Conservation (phyloP, 1,284 basidiomycete species). For the Tilletia horrida region DNA sequence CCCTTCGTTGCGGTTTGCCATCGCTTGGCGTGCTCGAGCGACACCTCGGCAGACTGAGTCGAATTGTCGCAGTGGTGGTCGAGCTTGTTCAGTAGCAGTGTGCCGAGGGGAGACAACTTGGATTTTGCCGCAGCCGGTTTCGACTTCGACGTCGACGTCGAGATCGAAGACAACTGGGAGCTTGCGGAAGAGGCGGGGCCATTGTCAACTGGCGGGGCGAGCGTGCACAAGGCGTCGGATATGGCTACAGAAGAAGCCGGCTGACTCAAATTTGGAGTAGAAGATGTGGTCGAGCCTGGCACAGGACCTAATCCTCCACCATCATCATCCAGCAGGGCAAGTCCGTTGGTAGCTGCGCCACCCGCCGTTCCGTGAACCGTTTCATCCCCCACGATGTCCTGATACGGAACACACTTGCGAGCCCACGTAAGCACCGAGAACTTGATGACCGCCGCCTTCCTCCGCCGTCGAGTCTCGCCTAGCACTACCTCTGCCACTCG, state of each 20-base stretch:
- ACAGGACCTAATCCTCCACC: background rate
- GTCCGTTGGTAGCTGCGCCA: background rate
- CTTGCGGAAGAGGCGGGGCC: background rate
- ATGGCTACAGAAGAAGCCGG: no score
- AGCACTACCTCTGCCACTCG: constrained; percentile 8
- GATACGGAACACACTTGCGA: background rate
- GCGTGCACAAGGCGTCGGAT: no score
- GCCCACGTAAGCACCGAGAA: constrained; percentile 13
- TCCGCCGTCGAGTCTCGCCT: constrained; percentile 3
- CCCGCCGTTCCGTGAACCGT: background rate
- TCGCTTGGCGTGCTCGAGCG: background rate
- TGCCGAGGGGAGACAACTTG: background rate
- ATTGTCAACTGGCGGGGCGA: no score
- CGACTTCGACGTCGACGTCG: background rate
- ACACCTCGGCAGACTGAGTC: background rate
- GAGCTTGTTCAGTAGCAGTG: background rate
- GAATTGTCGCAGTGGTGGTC: background rate
- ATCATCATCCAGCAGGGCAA: no score
- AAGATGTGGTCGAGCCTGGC: background rate
- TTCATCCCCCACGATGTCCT: background rate
- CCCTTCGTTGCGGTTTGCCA: background rate
- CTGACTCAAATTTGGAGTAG: background rate
- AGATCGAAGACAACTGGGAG: background rate
- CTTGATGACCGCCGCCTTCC: constrained; percentile 8
- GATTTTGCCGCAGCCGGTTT: background rate